Percentiles rank a stretch among this genome's conserved stretches.
These are phyloP conservation scores for Zizania latifolia DNA, from an alignment of 176 grass and related monocot species.

Conservation along the genomic window DNA sequence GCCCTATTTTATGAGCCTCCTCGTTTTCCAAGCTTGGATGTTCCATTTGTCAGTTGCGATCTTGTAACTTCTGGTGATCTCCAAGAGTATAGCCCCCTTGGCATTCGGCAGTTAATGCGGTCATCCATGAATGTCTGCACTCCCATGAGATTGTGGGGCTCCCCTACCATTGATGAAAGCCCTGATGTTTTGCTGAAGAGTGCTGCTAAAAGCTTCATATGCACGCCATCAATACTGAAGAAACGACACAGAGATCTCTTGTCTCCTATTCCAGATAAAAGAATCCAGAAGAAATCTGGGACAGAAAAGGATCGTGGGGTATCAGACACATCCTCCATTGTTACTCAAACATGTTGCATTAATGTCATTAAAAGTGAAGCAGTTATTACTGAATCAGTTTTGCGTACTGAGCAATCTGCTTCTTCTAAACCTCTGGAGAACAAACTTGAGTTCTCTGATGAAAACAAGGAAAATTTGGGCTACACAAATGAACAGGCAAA, in stretches of 20 bases:
- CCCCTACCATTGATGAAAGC: constrained; percentile 51
- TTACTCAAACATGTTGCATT: constrained; percentile 16
- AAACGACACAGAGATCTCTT: constrained; percentile 67
- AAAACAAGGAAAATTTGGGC: constrained; percentile 25
- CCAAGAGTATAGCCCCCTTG: constrained; percentile 87
- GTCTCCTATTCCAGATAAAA: constrained; percentile 69
- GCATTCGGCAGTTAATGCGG: constrained; percentile 79
- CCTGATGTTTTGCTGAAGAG: constrained; percentile 54
- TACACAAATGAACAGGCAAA: constrained; percentile 8
- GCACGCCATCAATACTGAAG: constrained; percentile 84
- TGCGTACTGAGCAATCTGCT: constrained; percentile 15
- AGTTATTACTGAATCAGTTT: constrained; percentile 12
- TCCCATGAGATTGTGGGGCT: constrained; percentile 66
- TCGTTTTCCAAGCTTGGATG: constrained; percentile 75
- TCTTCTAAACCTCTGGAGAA: constrained; percentile 33
- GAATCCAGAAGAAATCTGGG: constrained; percentile 42
- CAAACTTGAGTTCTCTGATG: constrained; percentile 28
- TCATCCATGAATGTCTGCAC: constrained; percentile 64
- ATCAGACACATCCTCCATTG: constrained; percentile 18
- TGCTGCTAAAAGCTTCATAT: constrained; percentile 72
- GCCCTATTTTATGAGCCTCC: constrained; percentile 80
- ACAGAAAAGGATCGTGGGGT: constrained; percentile 8
- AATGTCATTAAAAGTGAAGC: constrained; percentile 18
- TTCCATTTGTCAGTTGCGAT: constrained; percentile 95
- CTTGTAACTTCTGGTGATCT: constrained; percentile 73